phyloP scores from a whole-genome alignment of 148 eudicot genomes.

The Rhododendron ovatum region DNA sequence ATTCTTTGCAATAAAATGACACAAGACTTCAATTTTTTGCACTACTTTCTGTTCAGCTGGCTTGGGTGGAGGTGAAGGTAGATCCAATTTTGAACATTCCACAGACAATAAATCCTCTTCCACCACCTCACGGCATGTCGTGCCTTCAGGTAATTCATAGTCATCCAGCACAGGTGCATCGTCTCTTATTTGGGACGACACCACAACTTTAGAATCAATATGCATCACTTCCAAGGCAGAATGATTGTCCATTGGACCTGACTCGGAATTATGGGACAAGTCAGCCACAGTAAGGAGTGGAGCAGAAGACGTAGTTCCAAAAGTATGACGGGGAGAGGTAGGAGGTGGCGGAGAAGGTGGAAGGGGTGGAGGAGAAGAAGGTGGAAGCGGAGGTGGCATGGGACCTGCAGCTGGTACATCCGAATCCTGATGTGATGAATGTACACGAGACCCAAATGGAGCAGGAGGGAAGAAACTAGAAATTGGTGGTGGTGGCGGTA shows the following conservation, averaged over 20 bases:
- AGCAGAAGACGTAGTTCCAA: constrained; percentile 13
- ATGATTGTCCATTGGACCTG: constrained; percentile 14
- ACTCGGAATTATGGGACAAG: constrained; percentile 17
- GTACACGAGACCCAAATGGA: constrained; percentile 22
- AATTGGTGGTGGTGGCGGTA: constrained; percentile 39
- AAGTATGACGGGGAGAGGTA: constrained; percentile 13
- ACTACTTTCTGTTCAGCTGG: constrained; percentile 41
- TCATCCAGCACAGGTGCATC: constrained; percentile 12
- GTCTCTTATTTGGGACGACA: constrained; percentile 10
- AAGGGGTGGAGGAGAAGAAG: constrained; percentile 37
- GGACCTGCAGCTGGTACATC: constrained; percentile 20
- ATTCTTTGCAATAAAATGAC: constrained; percentile 53
- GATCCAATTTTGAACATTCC: constrained; percentile 24
- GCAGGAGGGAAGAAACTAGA: constrained; percentile 26
- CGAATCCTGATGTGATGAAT: constrained; percentile 14
- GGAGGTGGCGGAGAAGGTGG: constrained; percentile 30
- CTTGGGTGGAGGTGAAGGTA: constrained; percentile 46
- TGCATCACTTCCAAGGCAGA: constrained; percentile 7
- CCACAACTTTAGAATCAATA: constrained; percentile 15
- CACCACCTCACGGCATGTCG: neutral
- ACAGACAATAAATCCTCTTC: constrained; percentile 11
- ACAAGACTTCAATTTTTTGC: constrained; percentile 48
- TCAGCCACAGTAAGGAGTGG: constrained; percentile 15
- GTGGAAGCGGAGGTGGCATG: constrained; percentile 36
- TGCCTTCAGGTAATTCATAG: constrained; percentile 3